Percentiles rank a stretch among this genome's conserved stretches.
phyloP scores from a whole-genome alignment of 2,329 filamentous ascomycete species.

The Seiridium unicorne region DNA sequence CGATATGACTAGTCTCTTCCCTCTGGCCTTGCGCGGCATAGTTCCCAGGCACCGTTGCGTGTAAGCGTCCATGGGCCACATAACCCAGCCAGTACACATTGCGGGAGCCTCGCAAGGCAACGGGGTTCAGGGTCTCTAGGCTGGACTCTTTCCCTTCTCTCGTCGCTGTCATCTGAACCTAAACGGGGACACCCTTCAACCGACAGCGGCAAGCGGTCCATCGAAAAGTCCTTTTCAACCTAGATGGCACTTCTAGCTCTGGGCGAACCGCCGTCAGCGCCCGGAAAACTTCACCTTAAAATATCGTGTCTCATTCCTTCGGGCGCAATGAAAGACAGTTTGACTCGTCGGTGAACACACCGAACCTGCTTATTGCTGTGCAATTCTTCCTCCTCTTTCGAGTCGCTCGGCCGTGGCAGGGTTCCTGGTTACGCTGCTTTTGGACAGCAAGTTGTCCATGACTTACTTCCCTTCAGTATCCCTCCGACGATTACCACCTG shows the following conservation, averaged over 20 bases:
- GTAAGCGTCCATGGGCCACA: neutral
- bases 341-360: neutral
- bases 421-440: too few species aligned
- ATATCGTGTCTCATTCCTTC: neutral
- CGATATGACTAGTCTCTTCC: neutral
- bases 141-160: neutral
- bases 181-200: neutral
- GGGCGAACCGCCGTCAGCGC: neutral
- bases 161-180: neutral
- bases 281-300: neutral
- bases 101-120: neutral
- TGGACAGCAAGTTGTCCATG: too few species aligned
- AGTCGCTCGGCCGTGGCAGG: too few species aligned
- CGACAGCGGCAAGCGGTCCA: neutral
- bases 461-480: neutral
- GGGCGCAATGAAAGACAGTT: neutral
- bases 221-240: neutral
- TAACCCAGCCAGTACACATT: neutral
- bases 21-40: neutral
- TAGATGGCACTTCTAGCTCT: neutral
- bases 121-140: neutral
- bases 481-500: neutral
- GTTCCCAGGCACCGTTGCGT: neutral
- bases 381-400: too few species aligned
- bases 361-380: neutral